Percentiles rank a stretch among this genome's conserved stretches.
Conservation (phyloP, 345 rosid species). For the Lagerstroemia speciosa region DNA sequence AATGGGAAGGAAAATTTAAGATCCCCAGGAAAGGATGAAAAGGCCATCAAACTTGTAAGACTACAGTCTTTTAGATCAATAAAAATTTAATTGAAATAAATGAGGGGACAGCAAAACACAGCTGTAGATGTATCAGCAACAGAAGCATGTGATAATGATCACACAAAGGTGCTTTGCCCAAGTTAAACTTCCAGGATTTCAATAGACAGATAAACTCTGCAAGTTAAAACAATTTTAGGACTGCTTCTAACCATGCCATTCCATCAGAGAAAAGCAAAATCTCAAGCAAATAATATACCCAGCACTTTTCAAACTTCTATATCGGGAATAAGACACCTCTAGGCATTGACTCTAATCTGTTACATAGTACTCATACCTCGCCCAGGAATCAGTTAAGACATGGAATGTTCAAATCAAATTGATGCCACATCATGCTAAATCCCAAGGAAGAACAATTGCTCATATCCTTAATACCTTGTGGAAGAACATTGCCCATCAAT, state of each 20-base stretch:
- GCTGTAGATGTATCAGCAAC: neutral
- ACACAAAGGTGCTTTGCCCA: neutral
- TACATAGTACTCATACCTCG: neutral
- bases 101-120: neutral
- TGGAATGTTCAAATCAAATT: neutral
- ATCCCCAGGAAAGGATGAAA: neutral
- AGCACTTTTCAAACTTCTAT: neutral
- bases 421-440: neutral
- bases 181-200: neutral
- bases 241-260: neutral
- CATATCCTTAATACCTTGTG: slow-evolving; percentile 51
- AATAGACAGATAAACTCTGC: neutral
- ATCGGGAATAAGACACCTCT: neutral
- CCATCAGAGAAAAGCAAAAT: neutral
- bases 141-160: neutral
- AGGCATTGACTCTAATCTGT: neutral
- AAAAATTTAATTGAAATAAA: neutral
- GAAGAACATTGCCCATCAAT: slow-evolving; percentile 70
- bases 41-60: neutral
- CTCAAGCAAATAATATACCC: neutral
- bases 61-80: neutral
- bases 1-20: neutral
- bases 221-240: neutral
- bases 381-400: neutral
- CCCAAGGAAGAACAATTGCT: neutral